phyloP scores from a whole-genome alignment of 805 yeast species.

The Candida loeiensis region DNA sequence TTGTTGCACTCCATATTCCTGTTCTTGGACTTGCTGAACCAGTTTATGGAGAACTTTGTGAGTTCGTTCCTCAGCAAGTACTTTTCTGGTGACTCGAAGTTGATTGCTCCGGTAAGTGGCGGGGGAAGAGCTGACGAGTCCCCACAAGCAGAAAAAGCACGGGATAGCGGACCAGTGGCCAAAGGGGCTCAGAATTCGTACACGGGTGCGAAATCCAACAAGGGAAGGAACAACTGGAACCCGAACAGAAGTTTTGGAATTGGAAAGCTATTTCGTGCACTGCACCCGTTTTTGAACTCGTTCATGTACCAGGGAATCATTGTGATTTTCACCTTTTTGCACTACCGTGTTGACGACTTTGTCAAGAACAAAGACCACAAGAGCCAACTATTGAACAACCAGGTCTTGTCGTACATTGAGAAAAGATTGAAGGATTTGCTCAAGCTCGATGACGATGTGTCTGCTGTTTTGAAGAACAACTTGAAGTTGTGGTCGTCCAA shows the following conservation, averaged over 20 bases:
- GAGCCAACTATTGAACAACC: conserved; percentile 11
- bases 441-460: conserved; percentile 22
- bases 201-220: not conserved
- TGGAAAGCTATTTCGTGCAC: conserved; percentile 35
- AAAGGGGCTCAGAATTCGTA: no score
- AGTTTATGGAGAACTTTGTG: conserved; percentile 30
- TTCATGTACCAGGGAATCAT: conserved; percentile 51
- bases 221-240: not conserved
- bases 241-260: conserved; percentile 14
- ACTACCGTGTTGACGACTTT: conserved; percentile 38
- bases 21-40: conserved; percentile 34
- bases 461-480: conserved; percentile 15
- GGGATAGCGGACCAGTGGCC: no score
- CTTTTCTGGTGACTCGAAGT: not conserved
- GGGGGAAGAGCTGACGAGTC: no score
- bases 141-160: no score
- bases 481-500: conserved; percentile 35
- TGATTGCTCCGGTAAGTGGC: not conserved
- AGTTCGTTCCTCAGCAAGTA: conserved; percentile 14
- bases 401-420: conserved; percentile 13
- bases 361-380: conserved; percentile 16
- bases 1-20: conserved; percentile 36
- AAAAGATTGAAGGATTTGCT: conserved; percentile 20
- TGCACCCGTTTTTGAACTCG: conserved; percentile 46
- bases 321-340: conserved; percentile 47